These are phyloP conservation scores for Cynara cardunculus DNA, from an alignment of 129 eudicot species.

Conservation along the genomic window DNA sequence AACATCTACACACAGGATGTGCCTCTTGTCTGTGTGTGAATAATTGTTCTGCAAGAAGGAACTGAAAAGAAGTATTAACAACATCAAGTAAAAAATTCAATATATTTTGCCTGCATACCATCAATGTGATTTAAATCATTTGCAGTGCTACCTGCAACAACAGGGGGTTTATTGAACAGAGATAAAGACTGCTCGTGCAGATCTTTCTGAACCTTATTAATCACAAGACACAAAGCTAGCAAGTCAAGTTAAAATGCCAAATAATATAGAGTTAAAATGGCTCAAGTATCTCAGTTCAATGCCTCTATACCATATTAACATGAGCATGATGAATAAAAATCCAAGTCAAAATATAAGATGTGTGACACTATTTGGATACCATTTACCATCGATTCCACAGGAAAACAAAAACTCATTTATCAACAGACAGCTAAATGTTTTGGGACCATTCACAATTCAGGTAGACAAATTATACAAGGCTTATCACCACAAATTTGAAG, in stretches of 20 bases:
- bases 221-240: background rate
- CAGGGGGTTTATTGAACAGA: slow-evolving; percentile 4
- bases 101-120: slow-evolving; percentile 15
- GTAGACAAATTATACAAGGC: slow-evolving; percentile 14
- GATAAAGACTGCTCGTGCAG: slow-evolving; percentile 8
- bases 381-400: background rate
- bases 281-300: background rate
- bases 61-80: slow-evolving; percentile 5
- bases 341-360: slow-evolving; percentile 3
- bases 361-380: slow-evolving; percentile 5
- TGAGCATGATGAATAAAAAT: slow-evolving; percentile 12
- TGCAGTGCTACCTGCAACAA: slow-evolving; percentile 10
- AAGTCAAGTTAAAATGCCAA: background rate
- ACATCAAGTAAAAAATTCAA: slow-evolving; percentile 14
- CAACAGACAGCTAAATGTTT: slow-evolving; percentile 28
- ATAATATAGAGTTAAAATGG: slow-evolving; percentile 14
- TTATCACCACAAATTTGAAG: slow-evolving; percentile 29
- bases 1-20: background rate
- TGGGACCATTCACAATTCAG: slow-evolving; percentile 39
- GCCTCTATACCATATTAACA: background rate
- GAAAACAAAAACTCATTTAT: slow-evolving; percentile 27
- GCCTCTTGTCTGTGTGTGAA: background rate
- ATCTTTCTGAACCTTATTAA: background rate
- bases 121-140: slow-evolving; percentile 22
- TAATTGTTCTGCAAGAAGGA: background rate